Conservation (phyloP, 352 stramenopile species). For the Plasmopara halstedii region DNA sequence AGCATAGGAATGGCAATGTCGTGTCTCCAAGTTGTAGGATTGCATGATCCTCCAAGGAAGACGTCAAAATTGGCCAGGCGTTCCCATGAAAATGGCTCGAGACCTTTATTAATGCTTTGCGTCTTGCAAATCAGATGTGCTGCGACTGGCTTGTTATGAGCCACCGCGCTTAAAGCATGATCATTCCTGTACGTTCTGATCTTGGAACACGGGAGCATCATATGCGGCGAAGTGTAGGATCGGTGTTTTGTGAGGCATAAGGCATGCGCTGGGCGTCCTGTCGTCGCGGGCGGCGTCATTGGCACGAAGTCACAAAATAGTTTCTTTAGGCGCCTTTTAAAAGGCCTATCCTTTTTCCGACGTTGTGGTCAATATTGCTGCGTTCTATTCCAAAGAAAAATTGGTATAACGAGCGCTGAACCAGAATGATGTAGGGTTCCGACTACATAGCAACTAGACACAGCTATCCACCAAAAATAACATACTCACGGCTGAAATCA, state of each 20-base stretch:
- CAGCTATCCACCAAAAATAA: too few relatives aligned
- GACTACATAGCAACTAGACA: too few relatives aligned
- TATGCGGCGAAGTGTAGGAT: slow-evolving; percentile 60
- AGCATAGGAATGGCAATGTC: slow-evolving; percentile 76
- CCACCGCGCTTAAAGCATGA: slow-evolving; percentile 1
- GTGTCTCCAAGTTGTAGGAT: slow-evolving; percentile 81
- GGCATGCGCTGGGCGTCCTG: slow-evolving; percentile 28
- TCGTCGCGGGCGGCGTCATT: slow-evolving; percentile 12
- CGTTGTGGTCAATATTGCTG: too few relatives aligned
- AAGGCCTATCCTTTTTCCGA: too few relatives aligned
- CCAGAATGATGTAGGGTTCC: too few relatives aligned
- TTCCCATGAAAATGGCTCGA: slow-evolving; percentile 26
- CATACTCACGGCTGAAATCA: too few relatives aligned
- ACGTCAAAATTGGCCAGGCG: slow-evolving; percentile 42
- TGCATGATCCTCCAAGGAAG: slow-evolving; percentile 83
- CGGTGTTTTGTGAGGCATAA: slow-evolving; percentile 35
- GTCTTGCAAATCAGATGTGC: slow-evolving; percentile 32
- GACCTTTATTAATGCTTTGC: slow-evolving; percentile 43
- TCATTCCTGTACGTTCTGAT: slow-evolving; percentile 13
- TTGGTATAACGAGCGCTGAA: too few relatives aligned
- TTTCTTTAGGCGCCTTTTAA: too few relatives aligned
- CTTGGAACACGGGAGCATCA: slow-evolving; percentile 26
- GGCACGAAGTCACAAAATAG: background rate
- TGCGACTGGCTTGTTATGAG: slow-evolving; percentile 7
- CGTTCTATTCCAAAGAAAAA: too few relatives aligned